phyloP scores from a whole-genome alignment of 1,284 basidiomycete species.

The Mycena citricolor region DNA sequence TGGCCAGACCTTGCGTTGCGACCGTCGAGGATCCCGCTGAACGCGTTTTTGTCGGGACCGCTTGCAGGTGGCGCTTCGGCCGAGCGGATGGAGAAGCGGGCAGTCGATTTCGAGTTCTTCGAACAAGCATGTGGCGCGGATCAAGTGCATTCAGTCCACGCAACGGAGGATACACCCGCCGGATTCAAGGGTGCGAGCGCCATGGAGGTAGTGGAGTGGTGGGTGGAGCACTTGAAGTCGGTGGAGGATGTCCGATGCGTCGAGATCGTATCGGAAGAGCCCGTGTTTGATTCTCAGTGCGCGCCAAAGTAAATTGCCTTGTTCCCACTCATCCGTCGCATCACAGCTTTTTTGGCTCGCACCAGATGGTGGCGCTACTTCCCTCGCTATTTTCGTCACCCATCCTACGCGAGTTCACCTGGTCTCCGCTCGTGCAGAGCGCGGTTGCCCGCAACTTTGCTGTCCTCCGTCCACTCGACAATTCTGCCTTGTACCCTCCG shows the following conservation, averaged over 20 bases:
- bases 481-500: constrained; percentile 26
- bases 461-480: constrained; percentile 39
- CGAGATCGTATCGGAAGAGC: constrained; percentile 42
- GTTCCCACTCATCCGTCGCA: background rate
- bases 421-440: constrained; percentile 60
- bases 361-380: constrained; percentile 47
- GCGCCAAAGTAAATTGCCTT: no score
- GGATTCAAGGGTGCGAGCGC: no score
- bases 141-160: constrained; percentile 35
- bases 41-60: constrained; percentile 61
- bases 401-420: constrained; percentile 50
- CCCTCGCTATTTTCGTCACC: constrained; percentile 48
- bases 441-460: constrained; percentile 51
- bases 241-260: constrained; percentile 45
- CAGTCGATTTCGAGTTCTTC: constrained; percentile 43
- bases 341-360: constrained; percentile 56
- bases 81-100: constrained; percentile 22
- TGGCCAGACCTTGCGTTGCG: constrained; percentile 49
- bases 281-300: constrained; percentile 51
- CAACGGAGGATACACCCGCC: no score
- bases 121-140: constrained; percentile 37
- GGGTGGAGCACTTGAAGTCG: constrained; percentile 42
- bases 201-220: constrained; percentile 52
- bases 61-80: constrained; percentile 56
- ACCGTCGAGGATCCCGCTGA: constrained; percentile 60